Evolutionary conservation across 305 asterid genomes (phyloP).

Genomic region (Striga hermonthica): DNA sequence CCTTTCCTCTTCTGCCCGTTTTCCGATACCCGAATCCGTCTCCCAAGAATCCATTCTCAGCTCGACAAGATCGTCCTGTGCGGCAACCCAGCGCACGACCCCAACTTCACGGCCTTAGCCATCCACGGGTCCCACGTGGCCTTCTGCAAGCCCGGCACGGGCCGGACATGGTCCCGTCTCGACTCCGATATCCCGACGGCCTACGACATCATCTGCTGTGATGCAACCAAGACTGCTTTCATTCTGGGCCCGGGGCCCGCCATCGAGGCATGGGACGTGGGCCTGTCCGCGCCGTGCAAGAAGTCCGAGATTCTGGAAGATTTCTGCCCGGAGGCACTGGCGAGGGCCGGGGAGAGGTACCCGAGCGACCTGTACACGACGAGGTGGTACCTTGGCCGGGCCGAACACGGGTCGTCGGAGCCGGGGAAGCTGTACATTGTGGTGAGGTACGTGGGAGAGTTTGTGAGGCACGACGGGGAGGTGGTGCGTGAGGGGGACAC

Average conservation of each 20-base stretch:
- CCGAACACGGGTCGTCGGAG: no score
- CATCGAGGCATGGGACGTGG: slow-evolving; percentile 35
- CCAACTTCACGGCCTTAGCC: not conserved
- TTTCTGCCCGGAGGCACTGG: slow-evolving; percentile 16
- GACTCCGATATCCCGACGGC: not conserved
- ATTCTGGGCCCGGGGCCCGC: slow-evolving; percentile 23
- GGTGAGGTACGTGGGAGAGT: slow-evolving; percentile 38
- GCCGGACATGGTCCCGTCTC: slow-evolving; percentile 22
- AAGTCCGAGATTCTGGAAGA: slow-evolving; percentile 7
- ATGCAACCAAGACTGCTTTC: not conserved
- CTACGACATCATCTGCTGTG: slow-evolving; percentile 28
- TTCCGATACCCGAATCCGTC: slow-evolving; percentile 22
- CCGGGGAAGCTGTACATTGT: not conserved
- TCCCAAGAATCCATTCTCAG: slow-evolving; percentile 21
- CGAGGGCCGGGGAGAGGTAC: not conserved
- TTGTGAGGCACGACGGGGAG: slow-evolving; percentile 34
- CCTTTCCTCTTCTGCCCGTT: slow-evolving; percentile 25
- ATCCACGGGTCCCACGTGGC: slow-evolving; percentile 10
- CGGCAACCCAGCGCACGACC: slow-evolving; percentile 16
- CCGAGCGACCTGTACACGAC: slow-evolving; percentile 27
- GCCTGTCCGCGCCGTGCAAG: not conserved
- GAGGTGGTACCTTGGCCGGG: slow-evolving; percentile 28
- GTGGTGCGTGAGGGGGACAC: slow-evolving; percentile 35
- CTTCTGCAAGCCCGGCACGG: slow-evolving; percentile 25
- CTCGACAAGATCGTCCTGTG: slow-evolving; percentile 25